Evolutionary conservation across 2,329 filamentous ascomycete genomes (phyloP).

Genomic region (Cytospora chrysosperma): DNA sequence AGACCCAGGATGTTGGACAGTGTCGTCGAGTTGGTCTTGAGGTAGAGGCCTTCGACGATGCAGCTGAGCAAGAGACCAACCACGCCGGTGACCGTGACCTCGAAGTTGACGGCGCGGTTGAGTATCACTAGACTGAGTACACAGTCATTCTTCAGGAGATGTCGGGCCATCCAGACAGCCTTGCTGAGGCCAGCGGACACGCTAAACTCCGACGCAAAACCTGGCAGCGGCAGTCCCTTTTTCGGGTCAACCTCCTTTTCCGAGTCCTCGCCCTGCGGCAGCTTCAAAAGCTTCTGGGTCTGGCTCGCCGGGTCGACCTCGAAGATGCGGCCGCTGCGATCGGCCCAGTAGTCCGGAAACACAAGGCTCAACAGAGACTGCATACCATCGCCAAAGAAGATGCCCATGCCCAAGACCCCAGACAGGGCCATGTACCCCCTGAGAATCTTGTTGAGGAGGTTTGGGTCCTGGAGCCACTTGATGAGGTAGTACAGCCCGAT

Average conservation of each 20-base stretch:
- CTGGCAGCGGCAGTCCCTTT: slow-evolving; percentile 29
- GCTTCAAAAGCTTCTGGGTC: slow-evolving; percentile 37
- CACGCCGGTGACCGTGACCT: slow-evolving; percentile 57
- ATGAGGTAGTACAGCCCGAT: slow-evolving; percentile 80
- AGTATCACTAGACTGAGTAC: slow-evolving; percentile 50
- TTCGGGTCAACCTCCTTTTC: slow-evolving; percentile 32
- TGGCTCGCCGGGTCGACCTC: slow-evolving; percentile 43
- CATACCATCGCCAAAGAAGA: slow-evolving; percentile 70
- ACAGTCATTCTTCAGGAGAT: slow-evolving; percentile 53
- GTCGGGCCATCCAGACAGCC: slow-evolving; percentile 51
- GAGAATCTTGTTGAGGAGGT: slow-evolving; percentile 77
- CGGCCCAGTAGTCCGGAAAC: slow-evolving; percentile 70
- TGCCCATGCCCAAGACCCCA: slow-evolving; percentile 73
- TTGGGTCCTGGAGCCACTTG: slow-evolving; percentile 81
- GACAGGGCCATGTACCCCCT: slow-evolving; percentile 80
- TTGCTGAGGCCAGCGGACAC: slow-evolving; percentile 29
- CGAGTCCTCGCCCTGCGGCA: slow-evolving; percentile 25
- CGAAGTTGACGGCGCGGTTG: slow-evolving; percentile 47
- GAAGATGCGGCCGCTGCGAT: slow-evolving; percentile 42
- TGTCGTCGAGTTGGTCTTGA: slow-evolving; percentile 57
- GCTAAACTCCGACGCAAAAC: slow-evolving; percentile 19
- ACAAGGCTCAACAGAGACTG: slow-evolving; percentile 63
- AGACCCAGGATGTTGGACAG: slow-evolving; percentile 86
- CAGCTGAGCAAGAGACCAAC: slow-evolving; percentile 56
- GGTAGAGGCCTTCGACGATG: slow-evolving; percentile 59